Percentiles rank a stretch among this genome's conserved stretches.
phyloP scores from a whole-genome alignment of 306 rosid species.

The Inga laurina region DNA sequence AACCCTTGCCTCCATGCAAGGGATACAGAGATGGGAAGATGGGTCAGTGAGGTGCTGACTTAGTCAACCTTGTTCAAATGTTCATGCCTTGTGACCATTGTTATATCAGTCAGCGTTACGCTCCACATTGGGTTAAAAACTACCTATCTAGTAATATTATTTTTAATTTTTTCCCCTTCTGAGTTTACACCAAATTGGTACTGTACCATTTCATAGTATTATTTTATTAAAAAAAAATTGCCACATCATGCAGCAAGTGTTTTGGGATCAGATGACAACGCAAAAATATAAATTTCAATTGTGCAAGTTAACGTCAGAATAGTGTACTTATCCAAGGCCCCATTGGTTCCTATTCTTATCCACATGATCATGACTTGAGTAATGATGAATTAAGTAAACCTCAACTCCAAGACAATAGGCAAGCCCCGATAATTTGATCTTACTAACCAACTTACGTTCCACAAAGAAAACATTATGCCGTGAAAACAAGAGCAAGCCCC shows the following conservation, averaged over 20 bases:
- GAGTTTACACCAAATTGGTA: conserved; percentile 27
- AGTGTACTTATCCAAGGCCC: not conserved
- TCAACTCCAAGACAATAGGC: not conserved
- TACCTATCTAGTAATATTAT: not conserved
- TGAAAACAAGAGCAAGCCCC: not conserved
- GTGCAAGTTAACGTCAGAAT: not conserved
- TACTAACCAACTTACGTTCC: not conserved
- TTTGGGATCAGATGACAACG: not conserved
- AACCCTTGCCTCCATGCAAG: conserved; percentile 84
- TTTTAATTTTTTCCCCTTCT: not conserved
- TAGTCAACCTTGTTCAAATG: conserved; percentile 28
- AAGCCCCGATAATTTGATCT: not conserved
- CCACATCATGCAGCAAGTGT: not conserved
- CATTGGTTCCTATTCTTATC: not conserved
- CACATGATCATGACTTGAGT: not conserved
- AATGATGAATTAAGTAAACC: not conserved
- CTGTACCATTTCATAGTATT: conserved; percentile 35
- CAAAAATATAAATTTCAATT: not conserved
- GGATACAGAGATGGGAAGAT: conserved; percentile 33
- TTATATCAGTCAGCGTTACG: conserved; percentile 38
- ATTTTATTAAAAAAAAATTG: not conserved
- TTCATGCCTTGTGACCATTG: conserved; percentile 43
- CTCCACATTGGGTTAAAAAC: not conserved
- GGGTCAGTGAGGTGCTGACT: conserved; percentile 75
- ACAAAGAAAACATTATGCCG: not conserved